A percentile compares a stretch with the other conserved stretches of the same genome.
Conservation (phyloP, 140 eudicot species). For the Artemisia princeps region DNA sequence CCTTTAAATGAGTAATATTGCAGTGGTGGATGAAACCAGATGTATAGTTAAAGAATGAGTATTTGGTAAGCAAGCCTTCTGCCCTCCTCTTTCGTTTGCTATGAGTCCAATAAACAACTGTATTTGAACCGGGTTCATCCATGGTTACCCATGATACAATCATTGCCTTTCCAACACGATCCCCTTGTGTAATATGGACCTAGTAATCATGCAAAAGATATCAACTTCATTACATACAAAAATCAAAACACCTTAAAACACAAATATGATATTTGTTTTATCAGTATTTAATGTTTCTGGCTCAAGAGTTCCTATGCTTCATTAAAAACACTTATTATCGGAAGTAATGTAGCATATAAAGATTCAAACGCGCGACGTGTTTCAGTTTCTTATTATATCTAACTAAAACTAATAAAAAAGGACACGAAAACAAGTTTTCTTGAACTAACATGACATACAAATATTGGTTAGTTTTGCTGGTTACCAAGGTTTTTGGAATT, state of each 20-base stretch:
- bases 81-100: constrained; percentile 36
- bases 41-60: constrained; percentile 58
- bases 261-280: no score
- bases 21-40: constrained; percentile 90
- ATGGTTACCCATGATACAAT: constrained; percentile 82
- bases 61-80: constrained; percentile 40
- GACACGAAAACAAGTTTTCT: no score
- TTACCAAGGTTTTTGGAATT: no score
- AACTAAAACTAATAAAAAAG: no score
- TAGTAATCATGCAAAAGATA: constrained; percentile 18
- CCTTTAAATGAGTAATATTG: constrained; percentile 58
- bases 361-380: no score
- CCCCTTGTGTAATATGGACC: constrained; percentile 97
- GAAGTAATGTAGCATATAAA: no score
- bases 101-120: constrained; percentile 45
- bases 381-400: no score
- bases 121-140: constrained; percentile 55
- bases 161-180: constrained; percentile 61
- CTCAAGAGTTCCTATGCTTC: no score
- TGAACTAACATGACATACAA: no score
- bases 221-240: neutral
- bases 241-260: neutral
- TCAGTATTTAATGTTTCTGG: no score
- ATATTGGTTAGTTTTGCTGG: no score
- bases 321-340: no score